Evolutionary conservation across 352 stramenopile species (phyloP).

Genomic region (Globisporangium nodosum): DNA sequence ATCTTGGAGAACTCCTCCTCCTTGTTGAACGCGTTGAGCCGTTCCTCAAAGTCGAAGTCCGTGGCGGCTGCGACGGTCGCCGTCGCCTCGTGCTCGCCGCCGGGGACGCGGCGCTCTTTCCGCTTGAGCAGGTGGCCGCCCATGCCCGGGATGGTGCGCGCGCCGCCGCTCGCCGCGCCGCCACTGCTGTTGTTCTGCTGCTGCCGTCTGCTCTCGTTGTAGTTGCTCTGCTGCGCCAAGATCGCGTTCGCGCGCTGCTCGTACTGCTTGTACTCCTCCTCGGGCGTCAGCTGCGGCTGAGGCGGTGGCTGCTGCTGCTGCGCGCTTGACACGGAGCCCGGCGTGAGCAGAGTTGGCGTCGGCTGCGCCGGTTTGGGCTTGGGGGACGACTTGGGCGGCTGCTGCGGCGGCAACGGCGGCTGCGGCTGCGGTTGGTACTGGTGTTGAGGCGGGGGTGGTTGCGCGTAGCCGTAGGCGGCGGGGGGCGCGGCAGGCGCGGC

Average conservation of each 20-base stretch:
- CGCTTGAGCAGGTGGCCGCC: slow-evolving; percentile 73
- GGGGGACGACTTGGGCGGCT: slow-evolving; percentile 12
- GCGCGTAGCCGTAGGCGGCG: slow-evolving; percentile 7
- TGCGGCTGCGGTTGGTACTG: slow-evolving; percentile 11
- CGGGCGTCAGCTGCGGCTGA: slow-evolving; percentile 8
- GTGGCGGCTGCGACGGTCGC: slow-evolving; percentile 14
- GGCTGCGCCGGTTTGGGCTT: slow-evolving; percentile 13
- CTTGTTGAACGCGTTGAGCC: slow-evolving; percentile 70
- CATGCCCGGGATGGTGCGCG: slow-evolving; percentile 76
- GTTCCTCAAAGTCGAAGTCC: slow-evolving; percentile 74
- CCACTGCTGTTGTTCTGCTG: slow-evolving; percentile 10
- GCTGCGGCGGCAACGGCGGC: slow-evolving; percentile 9
- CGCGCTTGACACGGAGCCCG: slow-evolving; percentile 37
- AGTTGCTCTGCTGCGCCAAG: slow-evolving; percentile 13
- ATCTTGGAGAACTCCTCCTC: slow-evolving; percentile 77
- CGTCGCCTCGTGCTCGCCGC: slow-evolving; percentile 21
- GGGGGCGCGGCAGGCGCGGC: slow-evolving; percentile 35
- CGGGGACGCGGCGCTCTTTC: slow-evolving; percentile 62
- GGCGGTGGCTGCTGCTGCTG: slow-evolving; percentile 16
- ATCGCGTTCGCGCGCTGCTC: slow-evolving; percentile 18
- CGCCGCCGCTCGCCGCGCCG: slow-evolving; percentile 9
- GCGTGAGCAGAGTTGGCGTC: slow-evolving; percentile 45
- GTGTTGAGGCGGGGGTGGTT: slow-evolving; percentile 12
- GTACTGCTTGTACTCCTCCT: slow-evolving; percentile 14
- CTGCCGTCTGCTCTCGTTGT: slow-evolving; percentile 12